A percentile compares a stretch with the other conserved stretches of the same genome.
phyloP scores from a whole-genome alignment of 1,284 basidiomycete species.

The Tetrapyrgos nigripes region DNA sequence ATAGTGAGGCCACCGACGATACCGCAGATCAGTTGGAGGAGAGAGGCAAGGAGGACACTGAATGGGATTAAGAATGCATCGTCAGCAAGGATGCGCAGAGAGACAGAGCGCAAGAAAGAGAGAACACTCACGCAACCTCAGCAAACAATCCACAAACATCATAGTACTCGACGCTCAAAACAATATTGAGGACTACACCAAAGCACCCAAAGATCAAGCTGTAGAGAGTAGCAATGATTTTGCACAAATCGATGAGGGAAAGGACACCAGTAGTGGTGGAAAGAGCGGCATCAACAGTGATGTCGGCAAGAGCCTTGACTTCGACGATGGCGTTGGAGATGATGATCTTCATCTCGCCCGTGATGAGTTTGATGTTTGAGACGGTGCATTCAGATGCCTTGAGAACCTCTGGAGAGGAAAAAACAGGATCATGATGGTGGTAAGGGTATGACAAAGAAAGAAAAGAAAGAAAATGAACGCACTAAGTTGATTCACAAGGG shows the following conservation, averaged over 20 bases:
- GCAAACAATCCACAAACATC: neutral
- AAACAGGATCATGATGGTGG: neutral
- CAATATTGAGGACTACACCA: constrained; percentile 6
- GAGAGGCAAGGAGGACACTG: constrained; percentile 1
- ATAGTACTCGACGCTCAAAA: neutral
- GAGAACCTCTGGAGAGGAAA: constrained; percentile 10
- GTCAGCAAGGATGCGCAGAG: too few species aligned
- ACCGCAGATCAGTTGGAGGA: constrained; percentile 6
- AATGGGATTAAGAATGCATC: too few species aligned
- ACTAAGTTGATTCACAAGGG: constrained; percentile 9
- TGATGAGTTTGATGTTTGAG: constrained; percentile 5
- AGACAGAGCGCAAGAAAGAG: too few species aligned
- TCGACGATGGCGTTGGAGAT: constrained; percentile 1
- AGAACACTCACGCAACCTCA: neutral
- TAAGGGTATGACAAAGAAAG: neutral
- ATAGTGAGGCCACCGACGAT: neutral
- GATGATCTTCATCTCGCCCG: constrained; percentile 6
- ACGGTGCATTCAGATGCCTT: constrained; percentile 12
- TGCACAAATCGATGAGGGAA: constrained; percentile 6
- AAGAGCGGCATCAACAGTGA: neutral
- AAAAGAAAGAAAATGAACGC: neutral
- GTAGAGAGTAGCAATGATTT: neutral
- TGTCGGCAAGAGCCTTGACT: neutral
- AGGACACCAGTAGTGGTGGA: constrained; percentile 11
- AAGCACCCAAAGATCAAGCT: constrained; percentile 9